Evolutionary conservation across 164 flowering plant genomes (phyloP).

Genomic region (Annona squamosa): DNA sequence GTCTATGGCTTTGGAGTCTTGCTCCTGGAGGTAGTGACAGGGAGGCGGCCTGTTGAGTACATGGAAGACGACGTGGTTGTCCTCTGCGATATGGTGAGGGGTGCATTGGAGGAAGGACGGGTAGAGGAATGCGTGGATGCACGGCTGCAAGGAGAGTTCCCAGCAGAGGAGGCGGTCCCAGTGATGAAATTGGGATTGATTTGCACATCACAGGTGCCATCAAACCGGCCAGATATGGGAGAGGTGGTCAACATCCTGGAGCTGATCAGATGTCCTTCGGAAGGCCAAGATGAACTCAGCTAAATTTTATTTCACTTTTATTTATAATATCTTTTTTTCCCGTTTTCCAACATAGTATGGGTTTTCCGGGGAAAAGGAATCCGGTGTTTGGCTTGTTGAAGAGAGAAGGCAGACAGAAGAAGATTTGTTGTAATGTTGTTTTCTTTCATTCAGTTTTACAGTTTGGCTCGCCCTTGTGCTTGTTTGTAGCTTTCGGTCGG

Average conservation of each 20-base stretch:
- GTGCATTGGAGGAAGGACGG: constrained; percentile 71
- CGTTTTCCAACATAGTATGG: constrained; percentile 7
- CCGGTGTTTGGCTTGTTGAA: constrained; percentile 30
- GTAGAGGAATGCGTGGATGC: constrained; percentile 73
- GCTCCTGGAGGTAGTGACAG: constrained; percentile 76
- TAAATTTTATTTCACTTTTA: constrained; percentile 15
- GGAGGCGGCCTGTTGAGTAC: constrained; percentile 90
- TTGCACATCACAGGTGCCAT: constrained; percentile 95
- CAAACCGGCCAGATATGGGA: constrained; percentile 87
- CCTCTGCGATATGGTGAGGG: constrained; percentile 79
- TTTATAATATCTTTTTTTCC: neutral
- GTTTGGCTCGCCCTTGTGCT: constrained; percentile 20
- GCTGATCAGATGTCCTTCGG: constrained; percentile 75
- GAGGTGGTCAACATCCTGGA: constrained; percentile 89
- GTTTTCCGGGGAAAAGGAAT: constrained; percentile 63
- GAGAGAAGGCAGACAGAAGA: constrained; percentile 11
- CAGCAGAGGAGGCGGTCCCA: constrained; percentile 75
- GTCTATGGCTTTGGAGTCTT: constrained; percentile 87
- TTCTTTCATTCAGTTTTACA: constrained; percentile 6
- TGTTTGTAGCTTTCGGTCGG: neutral
- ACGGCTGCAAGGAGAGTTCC: constrained; percentile 57
- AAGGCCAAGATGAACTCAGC: constrained; percentile 52
- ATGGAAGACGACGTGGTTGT: constrained; percentile 96
- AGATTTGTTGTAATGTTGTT: constrained; percentile 16
- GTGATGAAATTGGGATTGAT: constrained; percentile 80